These are phyloP conservation scores for Mortierella hygrophila DNA, from an alignment of 192 early-diverging fungal species.

Conservation along the genomic window DNA sequence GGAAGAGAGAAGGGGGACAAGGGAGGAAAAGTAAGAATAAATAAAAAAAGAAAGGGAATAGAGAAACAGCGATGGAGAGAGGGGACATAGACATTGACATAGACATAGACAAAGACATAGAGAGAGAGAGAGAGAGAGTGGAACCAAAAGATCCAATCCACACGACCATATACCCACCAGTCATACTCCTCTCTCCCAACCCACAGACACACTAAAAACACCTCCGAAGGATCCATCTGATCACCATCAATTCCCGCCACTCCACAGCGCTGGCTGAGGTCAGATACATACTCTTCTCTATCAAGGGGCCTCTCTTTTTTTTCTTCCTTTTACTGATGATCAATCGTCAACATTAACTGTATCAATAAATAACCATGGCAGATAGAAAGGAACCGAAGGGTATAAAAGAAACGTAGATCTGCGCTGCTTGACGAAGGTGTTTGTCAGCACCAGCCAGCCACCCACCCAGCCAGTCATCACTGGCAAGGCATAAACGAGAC, in stretches of 20 bases:
- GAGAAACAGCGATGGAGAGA: neutral
- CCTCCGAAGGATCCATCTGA: no score
- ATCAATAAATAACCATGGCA: neutral
- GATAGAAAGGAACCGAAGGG: neutral
- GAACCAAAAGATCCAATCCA: no score
- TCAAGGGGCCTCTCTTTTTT: no score
- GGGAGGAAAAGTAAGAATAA: neutral
- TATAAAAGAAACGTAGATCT: neutral
- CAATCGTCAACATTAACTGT: neutral
- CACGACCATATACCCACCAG: no score
- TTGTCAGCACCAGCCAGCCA: neutral
- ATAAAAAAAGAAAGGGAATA: neutral
- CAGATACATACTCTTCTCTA: no score
- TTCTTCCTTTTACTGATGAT: neutral
- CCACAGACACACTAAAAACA: no score
- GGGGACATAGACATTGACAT: neutral
- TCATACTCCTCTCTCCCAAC: no score
- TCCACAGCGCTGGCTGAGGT: no score
- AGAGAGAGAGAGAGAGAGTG: no score
- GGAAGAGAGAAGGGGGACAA: neutral
- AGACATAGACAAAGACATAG: no score
- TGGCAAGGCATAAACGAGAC: neutral
- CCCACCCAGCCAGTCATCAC: no score
- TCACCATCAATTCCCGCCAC: no score
- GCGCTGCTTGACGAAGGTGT: neutral